A percentile compares a stretch with the other conserved stretches of the same genome.
These are phyloP conservation scores for Penicillium sumatraense DNA, from an alignment of 2,329 filamentous ascomycete species.

Conservation along the genomic window DNA sequence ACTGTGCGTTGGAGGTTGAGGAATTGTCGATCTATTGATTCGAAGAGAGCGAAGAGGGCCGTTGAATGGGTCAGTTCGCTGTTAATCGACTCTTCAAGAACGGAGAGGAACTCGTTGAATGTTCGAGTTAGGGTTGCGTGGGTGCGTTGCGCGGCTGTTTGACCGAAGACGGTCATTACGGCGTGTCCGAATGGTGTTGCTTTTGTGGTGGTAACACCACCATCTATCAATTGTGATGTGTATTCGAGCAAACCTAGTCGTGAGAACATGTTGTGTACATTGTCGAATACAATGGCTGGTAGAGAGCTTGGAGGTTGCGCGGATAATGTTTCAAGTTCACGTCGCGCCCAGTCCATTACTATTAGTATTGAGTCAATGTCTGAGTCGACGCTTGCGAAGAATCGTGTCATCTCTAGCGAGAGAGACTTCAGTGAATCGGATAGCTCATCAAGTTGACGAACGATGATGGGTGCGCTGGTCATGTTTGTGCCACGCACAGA, in stretches of 20 bases:
- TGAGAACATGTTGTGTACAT: slow-evolving; percentile 77
- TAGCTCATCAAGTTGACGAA: slow-evolving; percentile 80
- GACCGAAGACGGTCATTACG: slow-evolving; percentile 75
- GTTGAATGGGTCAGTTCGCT: slow-evolving; percentile 81
- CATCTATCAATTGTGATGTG: slow-evolving; percentile 27
- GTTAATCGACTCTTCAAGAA: slow-evolving; percentile 87
- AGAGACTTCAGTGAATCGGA: slow-evolving; percentile 84
- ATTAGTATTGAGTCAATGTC: slow-evolving; percentile 92
- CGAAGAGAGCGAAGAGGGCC: slow-evolving; percentile 84
- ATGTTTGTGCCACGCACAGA: slow-evolving; percentile 88
- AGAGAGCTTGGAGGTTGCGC: slow-evolving; percentile 66
- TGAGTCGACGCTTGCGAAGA: slow-evolving; percentile 91
- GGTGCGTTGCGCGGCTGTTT: slow-evolving; percentile 79
- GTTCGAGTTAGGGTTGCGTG: slow-evolving; percentile 80
- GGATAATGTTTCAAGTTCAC: slow-evolving; percentile 75
- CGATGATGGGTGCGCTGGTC: slow-evolving; percentile 85
- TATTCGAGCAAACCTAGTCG: slow-evolving; percentile 51
- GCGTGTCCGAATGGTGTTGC: slow-evolving; percentile 63
- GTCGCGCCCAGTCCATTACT: slow-evolving; percentile 94
- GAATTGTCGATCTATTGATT: slow-evolving; percentile 88
- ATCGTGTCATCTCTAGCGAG: slow-evolving; percentile 82
- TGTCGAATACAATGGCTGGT: slow-evolving; percentile 74
- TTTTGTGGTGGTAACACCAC: slow-evolving; percentile 58
- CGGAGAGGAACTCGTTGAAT: slow-evolving; percentile 83
- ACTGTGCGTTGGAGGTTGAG: slow-evolving; percentile 84